Percentiles rank a stretch among this genome's conserved stretches.
These are phyloP conservation scores for Hypericum perforatum DNA, from an alignment of 345 rosid genomes.

Conservation along the genomic window DNA sequence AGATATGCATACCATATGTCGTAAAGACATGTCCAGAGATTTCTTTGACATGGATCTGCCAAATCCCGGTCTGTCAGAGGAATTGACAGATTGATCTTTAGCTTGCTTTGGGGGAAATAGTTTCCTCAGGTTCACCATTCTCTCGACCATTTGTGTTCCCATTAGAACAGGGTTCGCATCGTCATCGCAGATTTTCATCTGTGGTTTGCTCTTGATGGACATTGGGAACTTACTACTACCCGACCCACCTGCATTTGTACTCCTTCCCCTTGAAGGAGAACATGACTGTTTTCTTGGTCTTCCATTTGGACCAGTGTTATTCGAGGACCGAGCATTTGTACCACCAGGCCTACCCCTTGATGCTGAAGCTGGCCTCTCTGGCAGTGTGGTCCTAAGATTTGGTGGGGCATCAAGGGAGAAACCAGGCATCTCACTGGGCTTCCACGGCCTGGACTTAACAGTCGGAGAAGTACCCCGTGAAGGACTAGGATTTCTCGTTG, in stretches of 20 bases:
- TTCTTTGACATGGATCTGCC: conserved; percentile 22
- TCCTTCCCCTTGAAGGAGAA: conserved; percentile 19
- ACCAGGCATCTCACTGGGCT: conserved; percentile 20
- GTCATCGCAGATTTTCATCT: conserved; percentile 5
- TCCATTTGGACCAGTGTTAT: conserved; percentile 23
- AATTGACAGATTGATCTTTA: too few relatives aligned
- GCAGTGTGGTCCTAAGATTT: conserved; percentile 18
- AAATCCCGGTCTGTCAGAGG: conserved; percentile 19
- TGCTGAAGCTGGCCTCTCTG: conserved; percentile 24
- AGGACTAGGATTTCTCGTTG: conserved; percentile 14
- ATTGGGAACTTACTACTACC: not conserved
- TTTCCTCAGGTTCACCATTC: conserved; percentile 25
- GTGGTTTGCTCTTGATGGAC: conserved; percentile 13
- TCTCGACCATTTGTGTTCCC: conserved; percentile 25
- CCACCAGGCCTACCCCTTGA: conserved; percentile 15
- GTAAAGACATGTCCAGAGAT: conserved; percentile 24
- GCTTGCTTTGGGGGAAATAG: conserved; percentile 27
- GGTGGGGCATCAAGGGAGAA: conserved; percentile 24
- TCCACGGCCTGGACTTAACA: conserved; percentile 20
- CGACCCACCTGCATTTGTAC: not conserved
- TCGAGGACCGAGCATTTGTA: conserved; percentile 23
- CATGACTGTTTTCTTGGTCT: conserved; percentile 19
- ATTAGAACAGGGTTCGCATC: conserved; percentile 21
- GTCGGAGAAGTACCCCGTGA: conserved; percentile 20
- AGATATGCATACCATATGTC: conserved; percentile 21